These are phyloP conservation scores for Trametes meyenii DNA, from an alignment of 768 basidiomycete species.

Conservation along the genomic window DNA sequence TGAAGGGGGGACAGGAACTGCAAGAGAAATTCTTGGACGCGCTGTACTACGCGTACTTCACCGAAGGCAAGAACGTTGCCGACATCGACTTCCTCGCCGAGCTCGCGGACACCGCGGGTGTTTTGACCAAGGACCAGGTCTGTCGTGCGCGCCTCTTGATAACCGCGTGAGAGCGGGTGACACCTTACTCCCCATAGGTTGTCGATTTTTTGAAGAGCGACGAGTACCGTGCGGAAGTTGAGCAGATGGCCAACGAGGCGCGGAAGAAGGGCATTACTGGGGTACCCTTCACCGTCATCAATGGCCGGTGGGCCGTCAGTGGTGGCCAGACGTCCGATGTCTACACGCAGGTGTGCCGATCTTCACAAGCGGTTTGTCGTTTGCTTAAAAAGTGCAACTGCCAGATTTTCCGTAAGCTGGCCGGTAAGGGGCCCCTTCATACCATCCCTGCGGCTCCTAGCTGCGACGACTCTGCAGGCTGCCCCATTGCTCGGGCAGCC, in stretches of 20 bases:
- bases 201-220: slow-evolving; percentile 64
- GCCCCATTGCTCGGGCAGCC: neutral
- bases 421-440: slow-evolving; percentile 28
- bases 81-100: slow-evolving; percentile 61
- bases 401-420: slow-evolving; percentile 55
- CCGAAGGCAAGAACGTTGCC: slow-evolving; percentile 64
- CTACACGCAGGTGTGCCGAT: slow-evolving; percentile 58
- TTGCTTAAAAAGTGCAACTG: slow-evolving; percentile 1
- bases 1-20: slow-evolving; percentile 58
- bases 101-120: slow-evolving; percentile 53
- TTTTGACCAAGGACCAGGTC: slow-evolving; percentile 67
- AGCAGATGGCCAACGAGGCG: slow-evolving; percentile 62
- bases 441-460: slow-evolving; percentile 19
- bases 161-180: slow-evolving; percentile 16
- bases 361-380: slow-evolving; percentile 2
- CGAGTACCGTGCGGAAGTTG: slow-evolving; percentile 66
- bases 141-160: slow-evolving; percentile 26
- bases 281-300: slow-evolving; percentile 80
- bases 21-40: slow-evolving; percentile 60
- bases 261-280: slow-evolving; percentile 71
- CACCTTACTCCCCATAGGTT: slow-evolving; percentile 45
- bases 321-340: slow-evolving; percentile 75
- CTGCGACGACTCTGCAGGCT: slow-evolving; percentile 8
- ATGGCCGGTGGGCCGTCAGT: slow-evolving; percentile 75
- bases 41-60: slow-evolving; percentile 69